Base-by-base conservation (phyloP, 2,329 filamentous ascomycete species). In the Paraphoma sp. region DNA sequence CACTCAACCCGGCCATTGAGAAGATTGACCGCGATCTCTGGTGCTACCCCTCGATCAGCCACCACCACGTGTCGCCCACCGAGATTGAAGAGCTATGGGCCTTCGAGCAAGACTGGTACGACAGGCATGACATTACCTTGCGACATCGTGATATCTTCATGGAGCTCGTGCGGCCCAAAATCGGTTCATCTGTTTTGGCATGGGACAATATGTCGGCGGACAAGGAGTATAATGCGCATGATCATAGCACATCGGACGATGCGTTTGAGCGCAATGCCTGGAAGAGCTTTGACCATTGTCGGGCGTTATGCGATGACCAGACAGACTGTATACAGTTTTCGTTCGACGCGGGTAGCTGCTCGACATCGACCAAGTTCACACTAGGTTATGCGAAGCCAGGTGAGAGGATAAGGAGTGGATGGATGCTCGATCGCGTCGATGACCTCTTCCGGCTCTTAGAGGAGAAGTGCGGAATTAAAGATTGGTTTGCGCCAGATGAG, bases 31-130 rank as follows among this genome's bases (percentile, higher is more conserved):
- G 73, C 18, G 68, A 69, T 45, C 68, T 80, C 1, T 82, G 80
- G 79, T 82, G 80, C 59, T 70, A 64, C 36, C 78, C 80, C 6
- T 75, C 74, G 7, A 67, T 82, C 3, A 79, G 76, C 6, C 78
- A 75, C 59, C 77, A 79, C 53, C 76, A 78, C 51, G 71, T 78
- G 29, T 70, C 71, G 9, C 64, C 75, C 1, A 53, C 65, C 6
- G 73, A 76, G 48, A 75, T 78, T n/a, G 67, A 71, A 48, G 70
- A 70, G 51, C 63, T 78, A 7, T 79, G 77, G 76, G 56, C 61
- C 8, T 79, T 78, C 45, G 76, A 79, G 57, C 71, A 74, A 54
- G 63, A 68, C 29, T 79, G 76, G 77, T 75, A 74, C 57, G 69
- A 65, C 43, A 56, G 73, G 53, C 72, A 75, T 52, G 64, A 70